A percentile compares a stretch with the other conserved stretches of the same genome.
Conservation (phyloP, 1,139 yeast species). For the Nakaseomyces sp. region DNA sequence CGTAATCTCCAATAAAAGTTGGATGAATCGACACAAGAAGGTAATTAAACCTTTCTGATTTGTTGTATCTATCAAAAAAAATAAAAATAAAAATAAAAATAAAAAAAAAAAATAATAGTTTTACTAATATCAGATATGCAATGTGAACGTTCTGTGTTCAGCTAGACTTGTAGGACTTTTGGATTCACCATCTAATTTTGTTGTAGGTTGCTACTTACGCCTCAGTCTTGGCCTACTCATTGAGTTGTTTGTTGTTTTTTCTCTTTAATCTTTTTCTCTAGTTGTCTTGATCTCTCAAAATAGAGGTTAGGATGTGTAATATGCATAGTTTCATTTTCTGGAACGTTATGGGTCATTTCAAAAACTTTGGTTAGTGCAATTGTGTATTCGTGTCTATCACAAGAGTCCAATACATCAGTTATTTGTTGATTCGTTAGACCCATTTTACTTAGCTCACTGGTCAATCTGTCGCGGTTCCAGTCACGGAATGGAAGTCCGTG, state of each 20-base stretch:
- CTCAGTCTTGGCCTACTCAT: too few relatives aligned
- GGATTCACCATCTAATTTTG: too few relatives aligned
- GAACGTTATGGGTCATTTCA: constrained; percentile 49
- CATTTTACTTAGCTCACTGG: constrained; percentile 48
- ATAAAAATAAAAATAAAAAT: too few relatives aligned
- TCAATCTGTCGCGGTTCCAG: constrained; percentile 52
- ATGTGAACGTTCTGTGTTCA: too few relatives aligned
- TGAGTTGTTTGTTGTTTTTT: constrained; percentile 20
- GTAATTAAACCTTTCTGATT: too few relatives aligned
- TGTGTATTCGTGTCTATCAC: constrained; percentile 60
- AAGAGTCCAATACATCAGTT: constrained; percentile 56
- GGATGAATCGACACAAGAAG: too few relatives aligned
- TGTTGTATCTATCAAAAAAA: too few relatives aligned
- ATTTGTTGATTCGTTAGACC: constrained; percentile 60
- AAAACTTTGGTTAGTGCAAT: constrained; percentile 86
- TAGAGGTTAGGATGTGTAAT: constrained; percentile 84
- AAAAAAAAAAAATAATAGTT: too few relatives aligned
- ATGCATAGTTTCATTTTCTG: constrained; percentile 39
- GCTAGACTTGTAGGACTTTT: too few relatives aligned
- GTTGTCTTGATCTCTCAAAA: constrained; percentile 58
- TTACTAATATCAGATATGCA: too few relatives aligned
- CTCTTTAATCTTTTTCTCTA: constrained; percentile 12
- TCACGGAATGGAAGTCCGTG: constrained; percentile 95
- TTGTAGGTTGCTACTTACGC: too few relatives aligned
- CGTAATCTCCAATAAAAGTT: too few relatives aligned